phyloP scores from a whole-genome alignment of 805 yeast species.

The Kodamaea lidongshanica region DNA sequence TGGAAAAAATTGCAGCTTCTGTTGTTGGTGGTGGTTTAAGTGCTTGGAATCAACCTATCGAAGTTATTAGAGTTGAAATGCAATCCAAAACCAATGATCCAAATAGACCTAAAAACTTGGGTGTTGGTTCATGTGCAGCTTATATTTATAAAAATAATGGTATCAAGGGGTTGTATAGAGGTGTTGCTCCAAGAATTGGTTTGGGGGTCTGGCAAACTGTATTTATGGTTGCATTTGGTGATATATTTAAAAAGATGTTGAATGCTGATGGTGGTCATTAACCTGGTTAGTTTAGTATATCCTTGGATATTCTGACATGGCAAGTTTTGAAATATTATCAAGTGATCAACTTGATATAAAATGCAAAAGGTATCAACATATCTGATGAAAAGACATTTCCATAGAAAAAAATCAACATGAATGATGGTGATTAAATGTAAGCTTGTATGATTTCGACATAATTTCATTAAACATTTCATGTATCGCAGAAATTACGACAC shows the following conservation, averaged over 20 bases:
- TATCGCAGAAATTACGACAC: no score
- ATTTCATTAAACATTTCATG: no score
- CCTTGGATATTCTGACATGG: no score
- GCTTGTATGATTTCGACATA: no score
- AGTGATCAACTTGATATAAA: neutral
- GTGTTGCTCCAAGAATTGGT: slow-evolving; percentile 95
- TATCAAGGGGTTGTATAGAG: slow-evolving; percentile 84
- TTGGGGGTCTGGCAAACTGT: slow-evolving; percentile 98
- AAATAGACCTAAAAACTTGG: slow-evolving; percentile 87
- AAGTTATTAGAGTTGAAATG: slow-evolving; percentile 97
- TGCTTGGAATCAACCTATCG: slow-evolving; percentile 99
- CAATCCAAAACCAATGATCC: slow-evolving; percentile 93
- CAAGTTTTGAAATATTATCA: slow-evolving; percentile 1
- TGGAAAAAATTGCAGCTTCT: slow-evolving; percentile 79
- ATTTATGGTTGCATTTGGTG: slow-evolving; percentile 98
- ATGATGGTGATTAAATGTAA: no score
- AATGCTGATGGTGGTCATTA: slow-evolving; percentile 38
- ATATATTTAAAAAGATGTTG: slow-evolving; percentile 48
- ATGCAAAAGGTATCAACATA: neutral
- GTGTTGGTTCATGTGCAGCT: slow-evolving; percentile 67
- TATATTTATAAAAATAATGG: slow-evolving; percentile 84
- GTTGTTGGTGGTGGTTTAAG: slow-evolving; percentile 95
- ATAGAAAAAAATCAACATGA: no score
- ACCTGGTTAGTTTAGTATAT: no score
- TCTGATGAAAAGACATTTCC: no score